Evolutionary conservation across 108 stramenopile genomes (phyloP), one percentile per base, ranked within the genome.

Genomic region (Conticribra weissflogii): DNA sequence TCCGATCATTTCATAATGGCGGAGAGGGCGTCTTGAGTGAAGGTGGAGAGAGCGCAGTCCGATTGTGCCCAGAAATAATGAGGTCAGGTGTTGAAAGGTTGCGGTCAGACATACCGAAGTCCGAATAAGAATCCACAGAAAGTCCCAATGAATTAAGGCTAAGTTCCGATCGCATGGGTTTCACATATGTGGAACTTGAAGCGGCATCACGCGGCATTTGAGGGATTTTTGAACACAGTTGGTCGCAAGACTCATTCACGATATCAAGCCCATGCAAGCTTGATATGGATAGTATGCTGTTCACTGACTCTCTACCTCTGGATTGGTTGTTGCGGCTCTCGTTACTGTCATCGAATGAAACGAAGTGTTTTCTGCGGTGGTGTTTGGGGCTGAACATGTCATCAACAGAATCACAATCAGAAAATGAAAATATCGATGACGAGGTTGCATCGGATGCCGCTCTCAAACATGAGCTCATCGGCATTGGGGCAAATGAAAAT

Each of bases 191-290:
- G 52, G 31, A 0, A 14, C 2, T 16, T 0, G 19, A 16, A 2
- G n/a, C 19, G 16, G 21, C 12, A 41, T 41, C 36, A 12, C 12
- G 8, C 12, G 16, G 22, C 51, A 36, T 53, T 23, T 21, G 29
- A 8, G 53, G 50, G 2, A 31, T 66, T 32, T n/a, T n/a, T n/a
- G n/a, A n/a, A n/a, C n/a, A n/a, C n/a, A n/a, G n/a, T n/a, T n/a
- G n/a, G n/a, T n/a, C n/a, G 23, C 36, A 53, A 16, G 52, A 41
- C 33, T 73, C 72, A 36, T 76, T 59, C 14, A 68, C 51, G 29
- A 76, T 67, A 25, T 59, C 60, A 4, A 76, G 60, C 9, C 74
- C 74, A 28, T 58, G 60, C 24, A 76, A 47, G 49, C 66, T 68
- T 51, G 66, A 50, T 54, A 68, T 67, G 9, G 74, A 76, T 8